These are phyloP conservation scores for Jatropha curcas DNA, from an alignment of 345 rosid genomes.

Conservation along the genomic window DNA sequence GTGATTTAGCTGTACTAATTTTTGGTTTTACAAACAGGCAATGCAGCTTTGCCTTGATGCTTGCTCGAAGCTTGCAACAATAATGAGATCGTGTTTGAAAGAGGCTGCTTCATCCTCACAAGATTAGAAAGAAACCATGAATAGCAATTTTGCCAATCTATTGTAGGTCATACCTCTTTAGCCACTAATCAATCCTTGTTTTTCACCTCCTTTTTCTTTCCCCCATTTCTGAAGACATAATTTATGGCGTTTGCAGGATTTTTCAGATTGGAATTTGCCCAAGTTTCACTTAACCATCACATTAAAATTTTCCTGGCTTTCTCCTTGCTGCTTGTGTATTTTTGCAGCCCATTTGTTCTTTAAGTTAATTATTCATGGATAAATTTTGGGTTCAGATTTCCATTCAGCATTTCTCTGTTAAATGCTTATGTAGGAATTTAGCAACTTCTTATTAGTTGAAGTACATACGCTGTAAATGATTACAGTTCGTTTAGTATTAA, in stretches of 20 bases:
- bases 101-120: constrained; percentile 57
- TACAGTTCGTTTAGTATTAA: not conserved
- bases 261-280: not conserved
- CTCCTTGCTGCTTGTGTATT: not conserved
- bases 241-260: constrained; percentile 1
- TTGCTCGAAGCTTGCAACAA: constrained; percentile 67
- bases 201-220: not conserved
- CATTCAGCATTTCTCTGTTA: not conserved
- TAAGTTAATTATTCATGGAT: not conserved
- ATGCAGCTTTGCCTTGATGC: constrained; percentile 95
- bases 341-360: not conserved
- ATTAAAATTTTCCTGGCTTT: not conserved
- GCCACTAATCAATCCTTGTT: not conserved
- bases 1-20: not conserved
- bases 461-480: not conserved
- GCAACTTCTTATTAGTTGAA: too few relatives aligned
- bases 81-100: constrained; percentile 85
- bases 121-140: constrained; percentile 30
- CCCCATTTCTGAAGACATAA: not conserved
- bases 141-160: not conserved
- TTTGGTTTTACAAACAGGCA: constrained; percentile 51
- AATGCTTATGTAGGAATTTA: not conserved
- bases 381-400: not conserved
- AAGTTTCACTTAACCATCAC: not conserved
- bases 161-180: constrained; percentile 1